phyloP scores from a whole-genome alignment of 345 rosid genomes.

The Brassica cretica region DNA sequence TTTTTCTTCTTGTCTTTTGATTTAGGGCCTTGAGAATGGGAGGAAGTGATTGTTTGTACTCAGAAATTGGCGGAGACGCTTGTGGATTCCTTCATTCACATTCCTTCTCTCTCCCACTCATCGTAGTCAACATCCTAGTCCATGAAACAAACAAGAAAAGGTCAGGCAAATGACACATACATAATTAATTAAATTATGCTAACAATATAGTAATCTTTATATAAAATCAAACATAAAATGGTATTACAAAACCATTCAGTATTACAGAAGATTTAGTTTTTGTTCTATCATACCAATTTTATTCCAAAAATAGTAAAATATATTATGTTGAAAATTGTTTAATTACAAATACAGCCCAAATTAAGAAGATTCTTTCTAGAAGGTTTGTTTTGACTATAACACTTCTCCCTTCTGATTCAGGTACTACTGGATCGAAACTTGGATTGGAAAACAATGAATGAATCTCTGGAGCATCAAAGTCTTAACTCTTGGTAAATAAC shows the following conservation, averaged over 20 bases:
- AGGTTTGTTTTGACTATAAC: background rate
- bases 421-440: background rate
- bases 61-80: conserved; percentile 31
- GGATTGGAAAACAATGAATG: conserved; percentile 45
- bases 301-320: background rate
- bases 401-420: conserved; percentile 3
- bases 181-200: too few relatives aligned
- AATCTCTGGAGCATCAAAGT: conserved; percentile 47
- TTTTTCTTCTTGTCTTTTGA: background rate
- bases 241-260: background rate
- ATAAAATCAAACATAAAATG: background rate
- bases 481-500: conserved; percentile 46
- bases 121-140: background rate
- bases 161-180: background rate
- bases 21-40: conserved; percentile 21
- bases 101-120: conserved; percentile 7
- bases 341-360: background rate
- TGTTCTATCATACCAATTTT: background rate
- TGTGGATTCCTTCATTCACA: conserved; percentile 27
- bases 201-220: background rate
- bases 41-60: conserved; percentile 26
- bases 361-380: background rate
- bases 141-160: background rate
- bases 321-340: background rate
- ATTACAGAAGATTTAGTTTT: background rate